Evolutionary conservation across 495 filamentous ascomycete species (phyloP), one percentile per base, ranked within the genome.

Genomic region (Cercophora samala): DNA sequence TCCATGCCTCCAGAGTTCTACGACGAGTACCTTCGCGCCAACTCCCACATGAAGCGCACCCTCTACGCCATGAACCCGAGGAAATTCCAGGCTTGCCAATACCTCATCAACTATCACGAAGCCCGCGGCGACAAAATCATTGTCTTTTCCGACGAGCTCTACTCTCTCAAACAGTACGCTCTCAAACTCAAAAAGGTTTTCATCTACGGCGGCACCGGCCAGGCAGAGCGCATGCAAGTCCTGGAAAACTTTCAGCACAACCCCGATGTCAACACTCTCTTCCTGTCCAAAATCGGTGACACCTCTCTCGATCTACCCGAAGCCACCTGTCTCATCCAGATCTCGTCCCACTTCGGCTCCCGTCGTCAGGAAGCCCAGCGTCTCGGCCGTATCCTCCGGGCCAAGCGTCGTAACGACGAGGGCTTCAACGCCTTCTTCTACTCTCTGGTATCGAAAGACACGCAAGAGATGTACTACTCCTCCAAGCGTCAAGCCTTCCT

Each of bases 371-470:
- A 99, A 76, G 95, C 95, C 0, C 95, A 99, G 74, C 88, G 95
- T 2, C 85, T 99, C 1, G 95, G 95, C 13, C 90, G 95, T 46
- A 99, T 99, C 73, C 89, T 99, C 13, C 87, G 95, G 73, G 95
- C 95, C 22, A 99, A 99, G 77, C 89, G 95, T 37, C 84, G 96
- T 68, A 98, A 97, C 73, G 95, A 99, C 78, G 95, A 98, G 77
- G 96, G 96, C 21, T 99, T 99, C 80, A 99, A 99, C 78, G 95
- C 95, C 0, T 99, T 99, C 80, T 99, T 99, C 80, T 99, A 99
- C 79, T 95, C 92, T 0, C 84, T 99, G 4, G 95, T 99, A 32
- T 95, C 91, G 11, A 97, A 97, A 76, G 95, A 98, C 76, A 99
- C 95, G 1, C 87, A 92, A 62, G 95, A 99, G 79, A 98, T 99